These are phyloP conservation scores for Bruguiera gymnorhiza DNA, from an alignment of 345 rosid species.

Conservation along the genomic window DNA sequence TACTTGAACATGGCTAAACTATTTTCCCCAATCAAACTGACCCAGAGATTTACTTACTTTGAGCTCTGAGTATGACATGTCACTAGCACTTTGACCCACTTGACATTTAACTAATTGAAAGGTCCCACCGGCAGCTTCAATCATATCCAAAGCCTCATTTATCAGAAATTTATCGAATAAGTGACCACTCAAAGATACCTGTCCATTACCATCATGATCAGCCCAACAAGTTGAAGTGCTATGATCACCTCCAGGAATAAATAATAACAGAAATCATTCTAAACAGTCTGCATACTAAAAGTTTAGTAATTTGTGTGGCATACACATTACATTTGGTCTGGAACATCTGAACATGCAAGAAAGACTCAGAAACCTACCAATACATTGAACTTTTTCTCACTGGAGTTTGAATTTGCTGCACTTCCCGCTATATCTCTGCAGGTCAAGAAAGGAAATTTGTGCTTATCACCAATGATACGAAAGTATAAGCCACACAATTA, in stretches of 20 bases:
- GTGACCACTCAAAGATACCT: slow-evolving; percentile 96
- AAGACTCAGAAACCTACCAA: slow-evolving; percentile 46
- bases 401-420: slow-evolving; percentile 26
- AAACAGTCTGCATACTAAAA: not conserved
- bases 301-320: not conserved
- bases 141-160: slow-evolving; percentile 90
- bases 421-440: slow-evolving; percentile 51
- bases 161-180: slow-evolving; percentile 84
- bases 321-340: slow-evolving; percentile 7
- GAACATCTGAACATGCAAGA: slow-evolving; percentile 2
- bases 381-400: slow-evolving; percentile 55
- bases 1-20: not conserved
- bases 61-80: slow-evolving; percentile 79
- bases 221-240: slow-evolving; percentile 10
- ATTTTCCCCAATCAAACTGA: not conserved
- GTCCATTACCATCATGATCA: slow-evolving; percentile 27
- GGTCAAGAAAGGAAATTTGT: slow-evolving; percentile 12
- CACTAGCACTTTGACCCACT: slow-evolving; percentile 69
- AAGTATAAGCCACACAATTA: not conserved
- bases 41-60: slow-evolving; percentile 51
- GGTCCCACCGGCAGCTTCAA: slow-evolving; percentile 85
- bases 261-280: not conserved
- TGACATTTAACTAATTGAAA: slow-evolving; percentile 86
- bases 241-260: not conserved
- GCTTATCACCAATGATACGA: slow-evolving; percentile 6